phyloP scores from a whole-genome alignment of 352 stramenopile species.

The Globisporangium spinosum region DNA sequence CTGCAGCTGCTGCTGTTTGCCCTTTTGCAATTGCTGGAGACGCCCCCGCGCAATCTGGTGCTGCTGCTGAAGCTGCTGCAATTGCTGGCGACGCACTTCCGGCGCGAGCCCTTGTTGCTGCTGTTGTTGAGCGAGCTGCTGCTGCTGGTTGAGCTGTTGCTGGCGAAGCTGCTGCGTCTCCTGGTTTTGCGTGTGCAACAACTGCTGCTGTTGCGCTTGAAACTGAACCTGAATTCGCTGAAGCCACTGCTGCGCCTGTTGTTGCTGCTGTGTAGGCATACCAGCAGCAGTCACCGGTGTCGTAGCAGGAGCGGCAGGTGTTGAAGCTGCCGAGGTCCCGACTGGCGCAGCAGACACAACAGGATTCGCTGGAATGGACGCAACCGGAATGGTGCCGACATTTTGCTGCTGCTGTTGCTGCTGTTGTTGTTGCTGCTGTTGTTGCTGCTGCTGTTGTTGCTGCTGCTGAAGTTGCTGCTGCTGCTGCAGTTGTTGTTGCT shows the following conservation, averaged over 20 bases:
- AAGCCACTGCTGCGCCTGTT: slow-evolving; percentile 79
- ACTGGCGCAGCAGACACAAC: slow-evolving; percentile 7
- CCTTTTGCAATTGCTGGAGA: slow-evolving; percentile 73
- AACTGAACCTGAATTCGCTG: slow-evolving; percentile 81
- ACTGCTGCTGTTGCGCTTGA: slow-evolving; percentile 68
- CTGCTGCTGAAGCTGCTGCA: slow-evolving; percentile 76
- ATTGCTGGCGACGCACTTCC: slow-evolving; percentile 59
- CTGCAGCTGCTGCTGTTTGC: slow-evolving; percentile 78
- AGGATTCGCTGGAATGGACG: slow-evolving; percentile 11
- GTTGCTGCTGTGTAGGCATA: slow-evolving; percentile 43
- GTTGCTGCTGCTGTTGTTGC: slow-evolving; percentile 13
- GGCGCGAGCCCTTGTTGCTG: slow-evolving; percentile 57
- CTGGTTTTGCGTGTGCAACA: slow-evolving; percentile 71
- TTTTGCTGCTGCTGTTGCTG: slow-evolving; percentile 15
- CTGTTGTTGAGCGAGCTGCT: slow-evolving; percentile 68
- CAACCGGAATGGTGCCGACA: slow-evolving; percentile 8
- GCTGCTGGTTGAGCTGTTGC: slow-evolving; percentile 72
- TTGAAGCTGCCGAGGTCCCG: neutral
- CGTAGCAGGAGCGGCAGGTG: slow-evolving; percentile 12
- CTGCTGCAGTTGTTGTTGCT: slow-evolving; percentile 11
- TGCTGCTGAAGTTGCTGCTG: slow-evolving; percentile 19
- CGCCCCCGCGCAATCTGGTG: slow-evolving; percentile 61
- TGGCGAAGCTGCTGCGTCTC: slow-evolving; percentile 75
- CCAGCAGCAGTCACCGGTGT: slow-evolving; percentile 15
- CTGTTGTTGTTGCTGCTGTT: slow-evolving; percentile 20